These are phyloP conservation scores for Yarrowia yakushimensis DNA, from an alignment of 805 yeast species.

Conservation along the genomic window DNA sequence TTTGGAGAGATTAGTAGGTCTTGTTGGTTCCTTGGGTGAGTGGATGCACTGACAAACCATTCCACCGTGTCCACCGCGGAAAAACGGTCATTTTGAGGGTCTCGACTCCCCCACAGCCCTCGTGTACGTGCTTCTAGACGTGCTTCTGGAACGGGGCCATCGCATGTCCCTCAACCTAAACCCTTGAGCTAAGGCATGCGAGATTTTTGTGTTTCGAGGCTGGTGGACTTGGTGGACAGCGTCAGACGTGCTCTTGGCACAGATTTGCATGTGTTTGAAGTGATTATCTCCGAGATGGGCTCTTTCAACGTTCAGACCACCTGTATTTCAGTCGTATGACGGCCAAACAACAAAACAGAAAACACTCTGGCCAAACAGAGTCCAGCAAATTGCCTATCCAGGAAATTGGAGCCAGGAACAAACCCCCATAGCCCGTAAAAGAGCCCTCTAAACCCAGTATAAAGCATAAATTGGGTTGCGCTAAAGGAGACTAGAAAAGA, in stretches of 20 bases:
- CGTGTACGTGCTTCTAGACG: neutral
- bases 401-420: neutral
- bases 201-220: neutral
- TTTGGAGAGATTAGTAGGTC: neutral
- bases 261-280: too few relatives aligned
- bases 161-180: neutral
- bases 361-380: neutral
- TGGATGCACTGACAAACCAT: neutral
- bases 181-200: neutral
- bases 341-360: too few relatives aligned
- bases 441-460: neutral
- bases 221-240: neutral
- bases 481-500: too few relatives aligned
- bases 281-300: too few relatives aligned
- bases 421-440: neutral
- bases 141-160: neutral
- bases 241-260: too few relatives aligned
- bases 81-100: neutral
- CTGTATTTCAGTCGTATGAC: too few relatives aligned
- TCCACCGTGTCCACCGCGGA: neutral
- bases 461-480: conserved; percentile 3
- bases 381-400: neutral
- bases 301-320: too few relatives aligned
- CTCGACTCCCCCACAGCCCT: neutral
- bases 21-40: neutral